Conservation (phyloP, 139 green algal genomes). For the Klebsormidium nitens region DNA sequence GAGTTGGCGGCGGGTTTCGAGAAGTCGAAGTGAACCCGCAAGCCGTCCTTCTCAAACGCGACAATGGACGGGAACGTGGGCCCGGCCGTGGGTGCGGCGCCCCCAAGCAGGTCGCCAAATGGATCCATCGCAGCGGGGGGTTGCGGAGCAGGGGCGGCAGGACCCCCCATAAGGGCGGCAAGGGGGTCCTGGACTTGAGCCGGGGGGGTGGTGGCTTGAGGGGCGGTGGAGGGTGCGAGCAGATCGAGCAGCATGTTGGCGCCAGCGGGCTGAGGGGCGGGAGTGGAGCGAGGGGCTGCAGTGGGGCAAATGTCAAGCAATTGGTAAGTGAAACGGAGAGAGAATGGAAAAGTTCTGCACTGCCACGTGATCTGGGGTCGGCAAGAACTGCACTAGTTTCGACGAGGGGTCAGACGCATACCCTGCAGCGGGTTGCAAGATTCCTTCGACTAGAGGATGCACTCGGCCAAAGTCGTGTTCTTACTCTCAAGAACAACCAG, state of each 20-base stretch:
- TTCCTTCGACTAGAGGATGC: too few relatives aligned
- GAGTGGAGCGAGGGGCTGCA: not conserved
- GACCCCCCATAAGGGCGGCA: slow-evolving; percentile 24
- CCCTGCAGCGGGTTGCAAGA: too few relatives aligned
- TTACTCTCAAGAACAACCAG: too few relatives aligned
- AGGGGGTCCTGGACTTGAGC: too few relatives aligned
- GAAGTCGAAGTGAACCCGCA: slow-evolving; percentile 62
- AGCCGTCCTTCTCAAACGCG: slow-evolving; percentile 57
- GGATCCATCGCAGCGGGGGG: slow-evolving; percentile 2
- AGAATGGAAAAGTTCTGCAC: too few relatives aligned
- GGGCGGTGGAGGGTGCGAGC: slow-evolving; percentile 24
- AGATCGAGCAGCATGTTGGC: slow-evolving; percentile 44
- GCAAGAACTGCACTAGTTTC: too few relatives aligned
- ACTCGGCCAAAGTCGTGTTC: too few relatives aligned
- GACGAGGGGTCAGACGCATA: too few relatives aligned
- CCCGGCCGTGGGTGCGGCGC: slow-evolving; percentile 4
- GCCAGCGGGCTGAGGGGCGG: not conserved
- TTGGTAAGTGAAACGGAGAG: too few relatives aligned
- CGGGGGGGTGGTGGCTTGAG: slow-evolving; percentile 18
- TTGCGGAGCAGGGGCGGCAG: not conserved
- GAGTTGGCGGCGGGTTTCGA: slow-evolving; percentile 46
- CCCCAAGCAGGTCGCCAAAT: slow-evolving; percentile 35
- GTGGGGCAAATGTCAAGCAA: not conserved
- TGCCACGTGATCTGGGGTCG: too few relatives aligned
- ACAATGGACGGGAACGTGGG: slow-evolving; percentile 43